Conservation (phyloP, 352 stramenopile species). For the Pelagophyceae sp. region DNA sequence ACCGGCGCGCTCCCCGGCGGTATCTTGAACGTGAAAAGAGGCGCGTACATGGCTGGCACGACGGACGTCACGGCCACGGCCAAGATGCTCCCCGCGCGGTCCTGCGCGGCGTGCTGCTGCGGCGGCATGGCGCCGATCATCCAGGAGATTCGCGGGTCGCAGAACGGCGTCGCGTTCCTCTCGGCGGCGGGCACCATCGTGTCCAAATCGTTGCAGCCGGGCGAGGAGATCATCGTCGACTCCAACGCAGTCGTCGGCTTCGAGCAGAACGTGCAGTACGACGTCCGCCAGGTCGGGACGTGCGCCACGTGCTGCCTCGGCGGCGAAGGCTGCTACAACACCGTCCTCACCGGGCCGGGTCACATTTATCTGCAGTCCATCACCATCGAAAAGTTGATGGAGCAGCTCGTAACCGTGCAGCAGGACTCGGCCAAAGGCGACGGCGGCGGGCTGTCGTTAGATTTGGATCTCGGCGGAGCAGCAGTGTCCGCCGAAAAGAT, state of each 20-base stretch:
- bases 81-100: neutral
- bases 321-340: conserved; percentile 37
- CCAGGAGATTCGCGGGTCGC: conserved; percentile 35
- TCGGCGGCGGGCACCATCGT: conserved; percentile 40
- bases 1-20: conserved; percentile 5
- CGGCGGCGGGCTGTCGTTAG: no score
- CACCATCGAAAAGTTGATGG: conserved; percentile 4
- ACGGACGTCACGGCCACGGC: neutral
- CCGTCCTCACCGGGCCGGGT: conserved; percentile 18
- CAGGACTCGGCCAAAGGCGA: neutral
- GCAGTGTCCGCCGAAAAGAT: no score
- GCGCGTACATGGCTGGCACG: conserved; percentile 23
- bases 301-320: conserved; percentile 35
- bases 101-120: conserved; percentile 1
- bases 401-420: neutral
- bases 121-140: conserved; percentile 18
- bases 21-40: conserved; percentile 8
- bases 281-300: conserved; percentile 34
- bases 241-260: conserved; percentile 35
- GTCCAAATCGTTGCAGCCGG: conserved; percentile 29
- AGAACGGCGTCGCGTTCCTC: conserved; percentile 37
- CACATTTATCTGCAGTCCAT: conserved; percentile 16
- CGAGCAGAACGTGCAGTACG: conserved; percentile 29
- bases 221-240: conserved; percentile 41
- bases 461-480: no score